Percentiles rank a stretch among this genome's conserved stretches.
Evolutionary conservation across 768 basidiomycete genomes (phyloP).

Genomic region (Phlegmacium glaucopus): DNA sequence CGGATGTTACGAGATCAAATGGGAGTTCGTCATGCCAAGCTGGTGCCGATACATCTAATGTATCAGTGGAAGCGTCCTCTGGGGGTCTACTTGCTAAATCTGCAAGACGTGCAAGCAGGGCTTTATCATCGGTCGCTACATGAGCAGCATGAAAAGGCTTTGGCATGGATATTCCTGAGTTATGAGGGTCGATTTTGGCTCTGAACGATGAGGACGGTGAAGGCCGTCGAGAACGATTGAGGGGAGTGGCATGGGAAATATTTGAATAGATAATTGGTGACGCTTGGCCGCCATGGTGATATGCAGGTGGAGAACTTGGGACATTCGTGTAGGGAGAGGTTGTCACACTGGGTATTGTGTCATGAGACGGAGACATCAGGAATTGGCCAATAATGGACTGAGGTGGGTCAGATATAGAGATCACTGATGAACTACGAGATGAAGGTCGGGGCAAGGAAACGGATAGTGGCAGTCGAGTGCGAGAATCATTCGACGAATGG

Average conservation of each 20-base stretch:
- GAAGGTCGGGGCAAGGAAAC: conserved; percentile 10
- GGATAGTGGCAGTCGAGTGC: conserved; percentile 11
- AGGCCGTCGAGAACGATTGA: conserved; percentile 16
- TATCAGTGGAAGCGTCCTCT: conserved; percentile 15
- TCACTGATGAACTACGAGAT: conserved; percentile 31
- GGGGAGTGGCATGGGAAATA: conserved; percentile 9
- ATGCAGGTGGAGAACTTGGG: conserved; percentile 34
- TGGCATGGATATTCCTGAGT: conserved; percentile 12
- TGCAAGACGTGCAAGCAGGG: conserved; percentile 48
- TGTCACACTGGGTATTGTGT: conserved; percentile 8
- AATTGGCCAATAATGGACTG: conserved; percentile 7
- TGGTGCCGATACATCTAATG: conserved; percentile 40
- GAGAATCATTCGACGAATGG: conserved; percentile 16
- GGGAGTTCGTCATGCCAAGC: conserved; percentile 49
- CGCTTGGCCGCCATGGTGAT: conserved; percentile 31
- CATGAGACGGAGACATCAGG: conserved; percentile 11
- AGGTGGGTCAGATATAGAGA: conserved; percentile 13
- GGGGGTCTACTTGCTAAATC: conserved; percentile 55
- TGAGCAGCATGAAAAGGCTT: conserved; percentile 42
- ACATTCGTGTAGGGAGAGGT: conserved; percentile 9
- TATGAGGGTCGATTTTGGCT: conserved; percentile 6
- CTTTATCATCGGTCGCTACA: conserved; percentile 65
- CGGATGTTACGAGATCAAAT: conserved; percentile 4
- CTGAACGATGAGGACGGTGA: conserved; percentile 19
- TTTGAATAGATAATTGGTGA: conserved; percentile 8